Evolutionary conservation across 2,329 filamentous ascomycete genomes (phyloP).

Genomic region (Ceratocystis diversiconidia): DNA sequence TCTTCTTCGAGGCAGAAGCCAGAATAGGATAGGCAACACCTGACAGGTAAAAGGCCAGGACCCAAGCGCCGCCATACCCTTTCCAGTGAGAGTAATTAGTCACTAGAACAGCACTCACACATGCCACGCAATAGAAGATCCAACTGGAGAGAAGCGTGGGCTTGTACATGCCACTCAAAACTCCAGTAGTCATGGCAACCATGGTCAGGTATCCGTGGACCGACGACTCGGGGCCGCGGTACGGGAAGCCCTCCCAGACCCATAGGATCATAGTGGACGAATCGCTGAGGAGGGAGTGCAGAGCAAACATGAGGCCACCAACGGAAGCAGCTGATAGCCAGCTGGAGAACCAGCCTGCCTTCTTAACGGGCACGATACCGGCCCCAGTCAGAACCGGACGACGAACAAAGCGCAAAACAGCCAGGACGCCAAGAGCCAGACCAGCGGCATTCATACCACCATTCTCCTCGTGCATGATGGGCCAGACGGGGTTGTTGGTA

Average conservation of each 20-base stretch:
- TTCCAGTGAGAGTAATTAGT: slow-evolving; percentile 71
- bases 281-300: slow-evolving; percentile 88
- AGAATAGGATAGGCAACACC: slow-evolving; percentile 65
- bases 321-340: slow-evolving; percentile 62
- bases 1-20: slow-evolving; percentile 59
- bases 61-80: slow-evolving; percentile 74
- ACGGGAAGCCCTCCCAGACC: slow-evolving; percentile 93
- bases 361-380: slow-evolving; percentile 24
- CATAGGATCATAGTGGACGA: slow-evolving; percentile 98
- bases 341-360: slow-evolving; percentile 39
- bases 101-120: slow-evolving; percentile 61
- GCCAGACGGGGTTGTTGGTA: slow-evolving; percentile 96
- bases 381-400: slow-evolving; percentile 38
- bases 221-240: slow-evolving; percentile 72
- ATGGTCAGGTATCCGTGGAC: slow-evolving; percentile 85
- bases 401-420: slow-evolving; percentile 62
- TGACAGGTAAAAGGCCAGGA: slow-evolving; percentile 65
- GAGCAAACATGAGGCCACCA: slow-evolving; percentile 69
- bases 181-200: slow-evolving; percentile 69
- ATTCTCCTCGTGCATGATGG: slow-evolving; percentile 76
- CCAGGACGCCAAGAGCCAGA: slow-evolving; percentile 58
- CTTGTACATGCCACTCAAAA: slow-evolving; percentile 59
- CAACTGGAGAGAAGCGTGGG: slow-evolving; percentile 62
- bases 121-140: slow-evolving; percentile 65
- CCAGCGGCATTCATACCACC: slow-evolving; percentile 87